A percentile compares a stretch with the other conserved stretches of the same genome.
These are phyloP conservation scores for Yarrowia sp. DNA, from an alignment of 805 yeast species.

Conservation along the genomic window DNA sequence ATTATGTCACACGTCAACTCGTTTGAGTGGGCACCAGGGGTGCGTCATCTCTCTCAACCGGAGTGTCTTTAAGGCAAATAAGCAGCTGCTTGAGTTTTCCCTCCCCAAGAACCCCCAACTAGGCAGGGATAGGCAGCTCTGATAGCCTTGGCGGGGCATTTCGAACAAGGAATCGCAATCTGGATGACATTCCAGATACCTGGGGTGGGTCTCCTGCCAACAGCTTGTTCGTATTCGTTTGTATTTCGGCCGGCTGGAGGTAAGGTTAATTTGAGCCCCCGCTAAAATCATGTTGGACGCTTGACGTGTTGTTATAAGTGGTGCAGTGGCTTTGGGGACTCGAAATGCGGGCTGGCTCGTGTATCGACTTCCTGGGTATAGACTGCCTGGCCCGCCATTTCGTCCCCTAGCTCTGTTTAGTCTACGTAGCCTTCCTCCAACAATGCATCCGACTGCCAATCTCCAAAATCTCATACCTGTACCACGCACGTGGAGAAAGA, in stretches of 20 bases:
- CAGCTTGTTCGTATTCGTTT: background rate
- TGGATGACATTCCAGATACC: too few species aligned
- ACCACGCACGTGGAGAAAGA: too few species aligned
- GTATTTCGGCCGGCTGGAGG: background rate
- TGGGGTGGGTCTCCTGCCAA: background rate
- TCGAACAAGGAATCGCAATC: background rate
- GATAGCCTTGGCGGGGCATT: background rate
- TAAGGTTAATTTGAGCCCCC: slow-evolving; percentile 16
- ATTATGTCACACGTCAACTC: slow-evolving; percentile 17
- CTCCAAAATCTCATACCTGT: too few species aligned
- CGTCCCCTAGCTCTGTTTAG: too few species aligned
- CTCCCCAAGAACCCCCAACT: background rate
- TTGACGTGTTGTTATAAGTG: background rate
- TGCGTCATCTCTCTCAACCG: background rate
- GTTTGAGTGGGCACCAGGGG: slow-evolving; percentile 31
- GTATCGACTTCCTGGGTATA: background rate
- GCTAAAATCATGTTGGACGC: background rate
- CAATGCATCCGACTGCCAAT: too few species aligned
- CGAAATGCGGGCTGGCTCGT: background rate
- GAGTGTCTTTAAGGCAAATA: slow-evolving; percentile 15
- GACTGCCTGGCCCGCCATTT: background rate
- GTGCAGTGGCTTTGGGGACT: background rate
- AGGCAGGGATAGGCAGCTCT: background rate
- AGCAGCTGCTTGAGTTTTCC: slow-evolving; percentile 24
- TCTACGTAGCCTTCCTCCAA: too few species aligned